Percentiles rank a stretch among this genome's conserved stretches.
Conservation (phyloP, 352 stramenopile genomes). For the Phytophthora multivora region DNA sequence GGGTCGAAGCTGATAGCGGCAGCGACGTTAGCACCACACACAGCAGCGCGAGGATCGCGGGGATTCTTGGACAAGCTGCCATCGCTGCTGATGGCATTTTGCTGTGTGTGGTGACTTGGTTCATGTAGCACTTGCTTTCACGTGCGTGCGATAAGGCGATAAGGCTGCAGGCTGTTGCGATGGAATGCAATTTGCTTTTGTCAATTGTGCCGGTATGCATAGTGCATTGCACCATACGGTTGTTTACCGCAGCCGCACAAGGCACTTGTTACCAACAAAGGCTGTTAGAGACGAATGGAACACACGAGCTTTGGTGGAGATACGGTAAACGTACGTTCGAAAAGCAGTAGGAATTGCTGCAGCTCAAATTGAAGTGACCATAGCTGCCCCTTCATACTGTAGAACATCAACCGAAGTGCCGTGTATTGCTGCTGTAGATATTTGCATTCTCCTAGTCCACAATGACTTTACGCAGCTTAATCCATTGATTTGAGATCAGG, state of each 20-base stretch:
- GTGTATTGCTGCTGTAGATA: background rate
- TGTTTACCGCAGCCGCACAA: background rate
- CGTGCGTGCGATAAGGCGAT: background rate
- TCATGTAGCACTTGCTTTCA: background rate
- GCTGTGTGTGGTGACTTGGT: background rate
- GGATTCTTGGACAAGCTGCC: background rate
- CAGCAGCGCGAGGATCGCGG: background rate
- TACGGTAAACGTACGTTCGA: background rate
- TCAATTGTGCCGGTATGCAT: background rate
- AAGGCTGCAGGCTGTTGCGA: slow-evolving; percentile 2
- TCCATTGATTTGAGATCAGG: slow-evolving; percentile 70
- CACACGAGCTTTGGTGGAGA: background rate
- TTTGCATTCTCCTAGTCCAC: background rate
- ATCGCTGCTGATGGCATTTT: slow-evolving; percentile 1
- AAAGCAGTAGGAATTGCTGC: background rate
- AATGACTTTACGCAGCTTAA: slow-evolving; percentile 4
- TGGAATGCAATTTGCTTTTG: background rate
- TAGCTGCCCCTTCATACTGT: background rate
- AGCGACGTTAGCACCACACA: background rate
- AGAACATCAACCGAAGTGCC: background rate
- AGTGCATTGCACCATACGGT: background rate
- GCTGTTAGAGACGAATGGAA: background rate
- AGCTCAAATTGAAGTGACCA: background rate
- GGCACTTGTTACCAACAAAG: background rate
- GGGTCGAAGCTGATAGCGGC: background rate